Evolutionary conservation across 208 protist genomes (phyloP), one percentile per base, ranked within the genome.

Genomic region (Herpetomonas tarakana): DNA sequence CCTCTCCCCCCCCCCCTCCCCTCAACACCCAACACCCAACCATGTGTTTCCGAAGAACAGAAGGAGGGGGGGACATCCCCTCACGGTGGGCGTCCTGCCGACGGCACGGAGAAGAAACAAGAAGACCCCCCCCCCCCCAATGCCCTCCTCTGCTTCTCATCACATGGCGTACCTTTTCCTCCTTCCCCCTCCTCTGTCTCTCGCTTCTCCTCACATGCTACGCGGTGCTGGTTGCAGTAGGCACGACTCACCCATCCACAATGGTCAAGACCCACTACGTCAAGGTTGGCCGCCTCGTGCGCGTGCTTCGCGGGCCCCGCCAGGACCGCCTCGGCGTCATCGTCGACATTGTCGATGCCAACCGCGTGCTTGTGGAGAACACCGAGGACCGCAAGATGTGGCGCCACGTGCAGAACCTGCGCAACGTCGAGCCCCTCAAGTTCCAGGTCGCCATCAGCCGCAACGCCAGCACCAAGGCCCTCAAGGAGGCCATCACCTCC

Each of bases 311-410:
- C 58, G 74, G 53, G 47, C 66, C 75, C 47, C 88, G 61, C 65
- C 76, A 83, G 76, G 76, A 83, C 74, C 80, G 70, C 72, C 57
- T 87, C 25, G 80, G 70, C 52, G 67, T 83, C 41, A 86, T 94
- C 70, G 83, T 91, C 68, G 88, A 92, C 78, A 94, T 94, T 68
- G 71, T 94, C 57, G 88, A 94, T 69, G 84, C 64, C 77, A 94
- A 91, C 80, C 88, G 88, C 70, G 74, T 94, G 49, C 76, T 94
- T 46, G 88, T 94, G 58, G 88, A 94, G 83, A 94, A 94, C 76
- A 75, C 88, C n/a, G 63, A 68, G 65, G 88, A 94, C 60, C 52
- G 71, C 62, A 94, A 92, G 84, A 92, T 94, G 84, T 92, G 88
- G 84, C 84, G 88, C 60, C 88, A 94, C 67, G 88, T 94, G 55